These are phyloP conservation scores for Hydnomerulius pinastri DNA, from an alignment of 768 basidiomycete genomes.

Conservation along the genomic window DNA sequence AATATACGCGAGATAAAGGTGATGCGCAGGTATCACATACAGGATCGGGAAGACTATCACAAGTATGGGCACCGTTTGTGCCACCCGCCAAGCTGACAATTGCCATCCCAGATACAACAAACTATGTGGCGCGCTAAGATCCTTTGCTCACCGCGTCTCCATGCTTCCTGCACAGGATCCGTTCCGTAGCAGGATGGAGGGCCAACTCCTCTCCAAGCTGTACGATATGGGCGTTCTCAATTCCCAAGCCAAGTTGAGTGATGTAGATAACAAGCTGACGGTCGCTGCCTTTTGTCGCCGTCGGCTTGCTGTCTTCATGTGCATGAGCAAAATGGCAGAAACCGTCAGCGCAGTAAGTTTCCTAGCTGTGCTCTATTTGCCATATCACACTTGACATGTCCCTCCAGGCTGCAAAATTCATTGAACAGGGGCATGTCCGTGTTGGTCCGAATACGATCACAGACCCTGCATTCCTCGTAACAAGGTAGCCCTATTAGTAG, in stretches of 20 bases:
- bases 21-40: slow-evolving; percentile 94
- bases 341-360: slow-evolving; percentile 86
- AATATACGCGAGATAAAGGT: slow-evolving; percentile 89
- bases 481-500: slow-evolving; percentile 52
- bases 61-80: slow-evolving; percentile 49
- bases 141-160: slow-evolving; percentile 84
- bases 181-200: slow-evolving; percentile 82
- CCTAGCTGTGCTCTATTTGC: not conserved
- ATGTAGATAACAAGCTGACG: slow-evolving; percentile 92
- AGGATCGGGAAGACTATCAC: slow-evolving; percentile 92
- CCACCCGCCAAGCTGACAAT: not conserved
- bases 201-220: slow-evolving; percentile 85
- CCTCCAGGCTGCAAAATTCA: slow-evolving; percentile 89
- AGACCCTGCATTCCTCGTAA: slow-evolving; percentile 95
- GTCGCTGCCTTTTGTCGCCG: slow-evolving; percentile 94
- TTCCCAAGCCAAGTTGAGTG: slow-evolving; percentile 83
- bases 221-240: slow-evolving; percentile 97
- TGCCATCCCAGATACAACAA: slow-evolving; percentile 78
- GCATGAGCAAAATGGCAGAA: slow-evolving; percentile 92
- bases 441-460: slow-evolving; percentile 95
- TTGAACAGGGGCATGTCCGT: slow-evolving; percentile 97
- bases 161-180: slow-evolving; percentile 89
- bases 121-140: slow-evolving; percentile 83
- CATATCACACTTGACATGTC: slow-evolving; percentile 9
- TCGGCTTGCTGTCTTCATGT: slow-evolving; percentile 90